A percentile compares a stretch with the other conserved stretches of the same genome.
phyloP scores from a whole-genome alignment of 192 early-diverging fungal species.

The Cetraspora pellucida region DNA sequence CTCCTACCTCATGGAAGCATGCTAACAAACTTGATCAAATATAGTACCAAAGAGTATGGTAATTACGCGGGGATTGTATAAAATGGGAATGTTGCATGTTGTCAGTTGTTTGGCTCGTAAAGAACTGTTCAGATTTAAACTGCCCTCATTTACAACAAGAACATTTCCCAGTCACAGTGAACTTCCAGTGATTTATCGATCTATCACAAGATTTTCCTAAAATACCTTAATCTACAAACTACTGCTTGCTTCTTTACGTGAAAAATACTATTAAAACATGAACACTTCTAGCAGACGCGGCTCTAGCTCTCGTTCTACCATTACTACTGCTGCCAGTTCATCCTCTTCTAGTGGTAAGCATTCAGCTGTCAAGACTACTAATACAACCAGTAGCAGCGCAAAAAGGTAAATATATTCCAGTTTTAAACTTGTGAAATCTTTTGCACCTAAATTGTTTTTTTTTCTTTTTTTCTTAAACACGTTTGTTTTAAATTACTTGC shows the following conservation, averaged over 20 bases:
- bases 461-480: background rate
- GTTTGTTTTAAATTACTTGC: background rate
- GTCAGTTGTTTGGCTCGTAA: background rate
- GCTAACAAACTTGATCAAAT: background rate
- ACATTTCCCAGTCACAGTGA: background rate
- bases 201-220: too few species aligned
- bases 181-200: too few species aligned
- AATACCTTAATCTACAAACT: too few species aligned
- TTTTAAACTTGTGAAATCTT: background rate
- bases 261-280: background rate
- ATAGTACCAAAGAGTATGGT: slow-evolving; percentile 1
- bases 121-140: background rate
- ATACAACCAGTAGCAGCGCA: slow-evolving; percentile 31
- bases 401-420: slow-evolving; percentile 22
- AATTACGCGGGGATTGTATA: slow-evolving; percentile 11
- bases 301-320: slow-evolving; percentile 13
- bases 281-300: slow-evolving; percentile 30
- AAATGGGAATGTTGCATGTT: background rate
- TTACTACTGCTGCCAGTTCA: slow-evolving; percentile 18
- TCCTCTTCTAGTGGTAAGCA: slow-evolving; percentile 1
- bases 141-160: background rate
- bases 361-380: background rate
- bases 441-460: background rate
- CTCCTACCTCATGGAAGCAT: too few species aligned
- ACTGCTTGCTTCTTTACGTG: too few species aligned